phyloP scores from a whole-genome alignment of 345 rosid species.

The Geranium brycei region DNA sequence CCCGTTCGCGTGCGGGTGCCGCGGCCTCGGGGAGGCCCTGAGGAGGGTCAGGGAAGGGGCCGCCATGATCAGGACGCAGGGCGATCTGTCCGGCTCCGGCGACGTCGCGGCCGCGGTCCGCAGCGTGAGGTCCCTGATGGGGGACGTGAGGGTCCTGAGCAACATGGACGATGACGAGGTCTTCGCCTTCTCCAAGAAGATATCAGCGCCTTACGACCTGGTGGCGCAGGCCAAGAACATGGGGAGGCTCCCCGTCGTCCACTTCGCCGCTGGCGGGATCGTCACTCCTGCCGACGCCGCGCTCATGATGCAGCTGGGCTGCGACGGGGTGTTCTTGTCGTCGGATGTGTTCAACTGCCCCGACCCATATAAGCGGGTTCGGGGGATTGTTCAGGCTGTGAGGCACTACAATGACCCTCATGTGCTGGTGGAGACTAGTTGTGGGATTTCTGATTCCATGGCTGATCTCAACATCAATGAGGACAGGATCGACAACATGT shows the following conservation, averaged over 20 bases:
- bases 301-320: slow-evolving; percentile 32
- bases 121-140: slow-evolving; percentile 41
- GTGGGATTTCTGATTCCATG: slow-evolving; percentile 14
- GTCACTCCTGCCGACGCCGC: slow-evolving; percentile 31
- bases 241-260: slow-evolving; percentile 28
- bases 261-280: slow-evolving; percentile 30
- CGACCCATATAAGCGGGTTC: slow-evolving; percentile 18
- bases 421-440: slow-evolving; percentile 18
- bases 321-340: slow-evolving; percentile 27
- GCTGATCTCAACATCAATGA: slow-evolving; percentile 7
- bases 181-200: slow-evolving; percentile 16
- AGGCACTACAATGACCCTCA: slow-evolving; percentile 24
- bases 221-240: slow-evolving; percentile 22
- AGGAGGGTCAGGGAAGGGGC: slow-evolving; percentile 46
- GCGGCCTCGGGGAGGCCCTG: slow-evolving; percentile 28
- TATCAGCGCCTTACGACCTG: slow-evolving; percentile 24
- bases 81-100: slow-evolving; percentile 17
- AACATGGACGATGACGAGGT: slow-evolving; percentile 43
- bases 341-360: slow-evolving; percentile 17
- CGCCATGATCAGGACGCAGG: slow-evolving; percentile 34
- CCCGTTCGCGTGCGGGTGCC: slow-evolving; percentile 41
- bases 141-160: slow-evolving; percentile 26
- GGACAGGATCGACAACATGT: neutral
- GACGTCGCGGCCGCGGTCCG: slow-evolving; percentile 22
- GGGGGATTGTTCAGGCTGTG: slow-evolving; percentile 26